phyloP scores from a whole-genome alignment of 139 green algal genomes.

The Chlamydomonas sp. region DNA sequence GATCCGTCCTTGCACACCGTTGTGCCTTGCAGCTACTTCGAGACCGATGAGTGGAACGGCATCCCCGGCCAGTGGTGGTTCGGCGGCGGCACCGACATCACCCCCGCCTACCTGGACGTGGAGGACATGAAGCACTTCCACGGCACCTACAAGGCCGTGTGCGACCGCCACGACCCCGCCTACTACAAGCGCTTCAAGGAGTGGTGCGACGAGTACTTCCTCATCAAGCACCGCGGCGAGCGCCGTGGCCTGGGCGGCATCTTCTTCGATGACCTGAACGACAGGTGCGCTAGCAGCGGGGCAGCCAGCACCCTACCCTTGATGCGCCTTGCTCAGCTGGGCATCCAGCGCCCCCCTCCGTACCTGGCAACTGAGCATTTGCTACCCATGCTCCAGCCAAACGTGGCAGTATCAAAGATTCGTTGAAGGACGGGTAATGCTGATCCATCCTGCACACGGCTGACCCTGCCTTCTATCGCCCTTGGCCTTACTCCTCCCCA shows the following conservation, averaged over 20 bases:
- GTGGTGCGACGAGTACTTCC: slow-evolving; percentile 98
- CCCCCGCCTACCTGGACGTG: slow-evolving; percentile 90
- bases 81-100: slow-evolving; percentile 99
- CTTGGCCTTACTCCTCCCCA: slow-evolving; percentile 9
- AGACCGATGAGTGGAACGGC: slow-evolving; percentile 96
- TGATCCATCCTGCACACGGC: no score
- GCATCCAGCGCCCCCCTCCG: no score
- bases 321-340: neutral
- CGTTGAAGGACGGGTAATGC: no score
- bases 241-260: slow-evolving; percentile 95
- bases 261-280: slow-evolving; percentile 98
- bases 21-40: slow-evolving; percentile 87
- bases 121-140: slow-evolving; percentile 99
- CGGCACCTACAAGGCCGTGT: slow-evolving; percentile 92
- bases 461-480: neutral
- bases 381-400: no score
- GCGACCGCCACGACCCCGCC: slow-evolving; percentile 93
- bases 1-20: neutral
- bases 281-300: slow-evolving; percentile 52
- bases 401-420: no score
- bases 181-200: slow-evolving; percentile 96
- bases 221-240: slow-evolving; percentile 94
- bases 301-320: neutral
- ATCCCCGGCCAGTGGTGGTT: slow-evolving; percentile 98
- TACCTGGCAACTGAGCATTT: no score